phyloP scores from a whole-genome alignment of 805 yeast genomes.

The Starmerella apis region DNA sequence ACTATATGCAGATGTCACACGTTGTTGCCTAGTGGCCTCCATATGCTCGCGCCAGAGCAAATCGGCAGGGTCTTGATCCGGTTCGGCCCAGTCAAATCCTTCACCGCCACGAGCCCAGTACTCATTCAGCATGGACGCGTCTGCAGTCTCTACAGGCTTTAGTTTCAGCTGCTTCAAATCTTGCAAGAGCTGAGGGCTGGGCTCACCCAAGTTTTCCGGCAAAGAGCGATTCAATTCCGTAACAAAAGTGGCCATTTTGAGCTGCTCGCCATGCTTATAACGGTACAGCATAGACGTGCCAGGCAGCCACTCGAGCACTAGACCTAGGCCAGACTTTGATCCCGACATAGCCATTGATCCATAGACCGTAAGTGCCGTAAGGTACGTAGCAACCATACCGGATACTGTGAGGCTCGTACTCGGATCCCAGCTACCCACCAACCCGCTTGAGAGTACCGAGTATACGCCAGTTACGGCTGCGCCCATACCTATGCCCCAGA shows the following conservation, averaged over 20 bases:
- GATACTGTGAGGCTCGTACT: slow-evolving; percentile 34
- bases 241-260: slow-evolving; percentile 53
- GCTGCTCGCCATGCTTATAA: slow-evolving; percentile 56
- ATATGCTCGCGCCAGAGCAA: slow-evolving; percentile 29
- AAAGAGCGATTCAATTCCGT: slow-evolving; percentile 51
- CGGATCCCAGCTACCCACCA: slow-evolving; percentile 33
- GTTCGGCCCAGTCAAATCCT: slow-evolving; percentile 81
- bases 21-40: slow-evolving; percentile 24
- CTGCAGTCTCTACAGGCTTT: slow-evolving; percentile 42
- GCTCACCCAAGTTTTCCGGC: slow-evolving; percentile 37
- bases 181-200: slow-evolving; percentile 28
- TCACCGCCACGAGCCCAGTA: slow-evolving; percentile 84
- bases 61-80: slow-evolving; percentile 83
- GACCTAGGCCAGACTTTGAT: slow-evolving; percentile 44
- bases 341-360: slow-evolving; percentile 42
- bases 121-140: slow-evolving; percentile 61
- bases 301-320: slow-evolving; percentile 48
- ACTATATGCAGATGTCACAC: slow-evolving; percentile 24
- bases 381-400: slow-evolving; percentile 41
- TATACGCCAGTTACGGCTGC: slow-evolving; percentile 41
- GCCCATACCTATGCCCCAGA: slow-evolving; percentile 29
- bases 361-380: slow-evolving; percentile 40
- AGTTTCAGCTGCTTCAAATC: slow-evolving; percentile 32
- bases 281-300: slow-evolving; percentile 57
- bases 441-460: slow-evolving; percentile 36